Conservation (phyloP, 1,284 basidiomycete genomes). For the Xanthoconium separans region DNA sequence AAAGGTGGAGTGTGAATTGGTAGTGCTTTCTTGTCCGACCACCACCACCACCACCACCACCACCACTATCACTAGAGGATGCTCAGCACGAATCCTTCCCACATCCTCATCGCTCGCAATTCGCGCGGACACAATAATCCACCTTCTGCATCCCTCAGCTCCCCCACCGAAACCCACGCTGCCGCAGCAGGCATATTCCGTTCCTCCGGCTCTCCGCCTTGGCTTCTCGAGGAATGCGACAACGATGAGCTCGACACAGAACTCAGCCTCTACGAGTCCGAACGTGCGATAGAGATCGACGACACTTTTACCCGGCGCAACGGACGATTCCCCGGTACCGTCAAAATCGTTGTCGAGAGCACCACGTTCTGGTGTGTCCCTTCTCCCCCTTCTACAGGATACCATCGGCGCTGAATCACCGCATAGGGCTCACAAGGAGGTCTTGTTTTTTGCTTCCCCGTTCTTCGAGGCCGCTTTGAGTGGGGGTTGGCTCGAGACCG, state of each 20-base stretch:
- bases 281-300: constrained; percentile 72
- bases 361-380: constrained; percentile 75
- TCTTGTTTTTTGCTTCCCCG: constrained; percentile 80
- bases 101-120: constrained; percentile 81
- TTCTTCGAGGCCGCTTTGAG: constrained; percentile 85
- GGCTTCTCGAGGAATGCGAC: constrained; percentile 70
- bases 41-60: not conserved
- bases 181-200: constrained; percentile 80
- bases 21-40: not conserved
- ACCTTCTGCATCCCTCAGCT: constrained; percentile 71
- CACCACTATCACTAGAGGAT: not conserved
- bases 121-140: constrained; percentile 67
- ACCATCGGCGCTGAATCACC: not conserved
- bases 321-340: constrained; percentile 69
- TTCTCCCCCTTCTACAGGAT: not conserved
- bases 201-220: constrained; percentile 73
- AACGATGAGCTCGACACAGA: constrained; percentile 67
- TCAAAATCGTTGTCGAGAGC: constrained; percentile 81
- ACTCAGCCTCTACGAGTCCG: constrained; percentile 60
- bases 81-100: constrained; percentile 74
- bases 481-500: constrained; percentile 77
- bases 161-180: constrained; percentile 81
- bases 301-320: constrained; percentile 63
- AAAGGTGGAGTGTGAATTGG: not conserved
- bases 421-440: constrained; percentile 78